Percentiles rank a stretch among this genome's conserved stretches.
Conservation (phyloP, 495 filamentous ascomycete genomes). For the Jackrogersella multiformis region DNA sequence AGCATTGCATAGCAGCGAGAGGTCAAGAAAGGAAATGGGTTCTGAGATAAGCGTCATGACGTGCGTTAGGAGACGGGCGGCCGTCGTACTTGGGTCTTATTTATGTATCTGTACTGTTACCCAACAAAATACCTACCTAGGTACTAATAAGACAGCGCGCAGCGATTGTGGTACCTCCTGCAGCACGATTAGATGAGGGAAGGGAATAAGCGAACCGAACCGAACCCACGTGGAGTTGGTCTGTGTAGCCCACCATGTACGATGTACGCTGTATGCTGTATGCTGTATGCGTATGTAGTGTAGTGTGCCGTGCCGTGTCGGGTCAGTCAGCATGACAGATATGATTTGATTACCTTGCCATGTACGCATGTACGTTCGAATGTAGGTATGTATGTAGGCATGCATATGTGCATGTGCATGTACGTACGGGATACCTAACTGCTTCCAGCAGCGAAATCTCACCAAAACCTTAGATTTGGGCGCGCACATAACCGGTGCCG, state of each 20-base stretch:
- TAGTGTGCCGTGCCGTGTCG: conserved; percentile 7
- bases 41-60: conserved; percentile 42
- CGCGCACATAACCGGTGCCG: conserved; percentile 24
- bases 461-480: conserved; percentile 34
- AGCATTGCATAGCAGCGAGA: conserved; percentile 37
- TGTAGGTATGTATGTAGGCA: not conserved
- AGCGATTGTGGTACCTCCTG: conserved; percentile 5
- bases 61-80: conserved; percentile 23
- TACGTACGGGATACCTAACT: conserved; percentile 23
- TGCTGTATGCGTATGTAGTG: not conserved
- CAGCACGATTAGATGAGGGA: conserved; percentile 18
- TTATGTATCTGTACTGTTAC: conserved; percentile 27
- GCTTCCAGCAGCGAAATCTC: conserved; percentile 9
- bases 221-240: conserved; percentile 37
- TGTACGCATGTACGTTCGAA: not conserved
- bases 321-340: conserved; percentile 32
- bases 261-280: no score
- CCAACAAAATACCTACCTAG: conserved; percentile 15
- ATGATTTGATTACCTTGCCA: conserved; percentile 27
- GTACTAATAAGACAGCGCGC: not conserved
- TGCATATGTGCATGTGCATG: not conserved
- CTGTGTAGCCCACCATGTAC: no score
- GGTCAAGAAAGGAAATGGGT: conserved; percentile 41
- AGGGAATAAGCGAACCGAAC: conserved; percentile 19
- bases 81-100: conserved; percentile 11